These are phyloP conservation scores for Nitzschia sp. DNA, from an alignment of 108 stramenopile genomes.

Conservation along the genomic window DNA sequence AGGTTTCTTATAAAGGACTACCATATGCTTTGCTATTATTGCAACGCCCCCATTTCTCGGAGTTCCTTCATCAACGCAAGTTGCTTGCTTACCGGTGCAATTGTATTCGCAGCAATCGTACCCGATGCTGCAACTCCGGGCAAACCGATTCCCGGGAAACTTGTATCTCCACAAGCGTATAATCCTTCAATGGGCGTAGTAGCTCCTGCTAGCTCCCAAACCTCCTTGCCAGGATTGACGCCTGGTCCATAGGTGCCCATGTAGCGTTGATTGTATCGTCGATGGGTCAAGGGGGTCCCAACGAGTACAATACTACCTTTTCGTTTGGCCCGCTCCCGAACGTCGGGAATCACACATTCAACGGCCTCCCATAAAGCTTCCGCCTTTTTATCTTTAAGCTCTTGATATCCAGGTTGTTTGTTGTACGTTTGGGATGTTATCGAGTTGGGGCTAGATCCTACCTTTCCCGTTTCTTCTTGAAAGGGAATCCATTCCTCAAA, in stretches of 20 bases:
- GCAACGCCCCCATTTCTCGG: conserved; percentile 54
- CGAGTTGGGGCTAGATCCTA: conserved; percentile 50
- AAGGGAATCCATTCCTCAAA: conserved; percentile 77
- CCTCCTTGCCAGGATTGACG: conserved; percentile 50
- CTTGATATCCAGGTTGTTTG: conserved; percentile 48
- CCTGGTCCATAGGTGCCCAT: conserved; percentile 88
- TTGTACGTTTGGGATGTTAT: conserved; percentile 55
- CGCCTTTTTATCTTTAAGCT: conserved; percentile 74
- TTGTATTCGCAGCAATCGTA: conserved; percentile 83
- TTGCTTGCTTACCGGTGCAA: conserved; percentile 51
- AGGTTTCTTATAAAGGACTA: not conserved
- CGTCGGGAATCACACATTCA: conserved; percentile 86
- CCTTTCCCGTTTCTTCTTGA: conserved; percentile 62
- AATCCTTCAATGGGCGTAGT: conserved; percentile 58
- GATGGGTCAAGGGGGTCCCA: conserved; percentile 88
- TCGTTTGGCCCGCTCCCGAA: conserved; percentile 68
- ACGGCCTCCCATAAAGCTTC: conserved; percentile 88
- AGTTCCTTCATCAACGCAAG: conserved; percentile 56
- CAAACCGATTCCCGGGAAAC: conserved; percentile 73
- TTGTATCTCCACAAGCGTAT: conserved; percentile 69
- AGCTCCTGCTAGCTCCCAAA: conserved; percentile 61
- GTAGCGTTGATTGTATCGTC: conserved; percentile 78
- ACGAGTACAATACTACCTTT: conserved; percentile 58
- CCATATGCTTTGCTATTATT: conserved; percentile 22
- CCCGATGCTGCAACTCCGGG: conserved; percentile 83